A percentile compares a stretch with the other conserved stretches of the same genome.
Evolutionary conservation across 2,329 filamentous ascomycete genomes (phyloP).

Genomic region (Clonostachys rhizophaga): DNA sequence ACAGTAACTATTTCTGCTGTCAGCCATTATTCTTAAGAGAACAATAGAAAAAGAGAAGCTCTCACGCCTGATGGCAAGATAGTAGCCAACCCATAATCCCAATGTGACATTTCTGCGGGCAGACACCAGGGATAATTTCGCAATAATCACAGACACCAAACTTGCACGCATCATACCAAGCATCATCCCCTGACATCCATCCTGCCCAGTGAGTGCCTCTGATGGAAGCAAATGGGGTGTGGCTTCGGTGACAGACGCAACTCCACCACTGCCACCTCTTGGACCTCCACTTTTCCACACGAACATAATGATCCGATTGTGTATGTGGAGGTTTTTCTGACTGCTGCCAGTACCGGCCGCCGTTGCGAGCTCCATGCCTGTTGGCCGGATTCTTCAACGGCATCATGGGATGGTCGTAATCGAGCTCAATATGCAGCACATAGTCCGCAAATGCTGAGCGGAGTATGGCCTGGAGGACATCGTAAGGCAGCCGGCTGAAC

Average conservation of each 20-base stretch:
- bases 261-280: background rate
- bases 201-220: too few relatives aligned
- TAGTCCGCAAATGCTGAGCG: background rate
- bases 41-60: too few relatives aligned
- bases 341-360: too few relatives aligned
- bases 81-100: background rate
- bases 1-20: background rate
- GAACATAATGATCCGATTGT: background rate
- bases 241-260: background rate
- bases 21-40: too few relatives aligned
- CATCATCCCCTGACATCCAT: too few relatives aligned
- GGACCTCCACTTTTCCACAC: background rate
- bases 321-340: too few relatives aligned
- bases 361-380: too few relatives aligned
- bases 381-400: too few relatives aligned
- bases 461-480: background rate
- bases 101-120: background rate
- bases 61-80: background rate
- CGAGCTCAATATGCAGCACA: background rate
- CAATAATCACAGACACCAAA: background rate
- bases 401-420: background rate
- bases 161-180: background rate
- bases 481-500: background rate
- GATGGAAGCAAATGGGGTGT: background rate
- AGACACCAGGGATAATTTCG: background rate